Conservation (phyloP, 2,329 filamentous ascomycete genomes). For the Arthrobotrys conoides region DNA sequence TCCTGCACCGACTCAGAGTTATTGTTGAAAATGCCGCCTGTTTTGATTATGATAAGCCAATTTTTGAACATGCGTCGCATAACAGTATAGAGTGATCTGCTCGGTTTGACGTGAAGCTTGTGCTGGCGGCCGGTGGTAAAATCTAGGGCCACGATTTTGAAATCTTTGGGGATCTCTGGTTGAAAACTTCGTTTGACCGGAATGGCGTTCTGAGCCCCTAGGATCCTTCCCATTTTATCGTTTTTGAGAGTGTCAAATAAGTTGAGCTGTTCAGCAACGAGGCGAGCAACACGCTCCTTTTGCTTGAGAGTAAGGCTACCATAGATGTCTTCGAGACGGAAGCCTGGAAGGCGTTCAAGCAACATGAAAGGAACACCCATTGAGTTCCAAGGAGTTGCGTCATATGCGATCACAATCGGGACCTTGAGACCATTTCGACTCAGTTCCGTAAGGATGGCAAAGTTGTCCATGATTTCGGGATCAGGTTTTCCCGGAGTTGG, state of each 20-base stretch:
- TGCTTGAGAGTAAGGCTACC: slow-evolving; percentile 42
- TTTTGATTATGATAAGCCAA: slow-evolving; percentile 21
- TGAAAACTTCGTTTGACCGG: slow-evolving; percentile 19
- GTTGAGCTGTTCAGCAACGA: slow-evolving; percentile 38
- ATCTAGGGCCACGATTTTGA: slow-evolving; percentile 10
- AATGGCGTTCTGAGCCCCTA: neutral
- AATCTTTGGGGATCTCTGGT: slow-evolving; percentile 16
- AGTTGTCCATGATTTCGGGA: slow-evolving; percentile 43
- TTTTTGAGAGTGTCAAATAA: slow-evolving; percentile 18
- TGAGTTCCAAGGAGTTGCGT: slow-evolving; percentile 44
- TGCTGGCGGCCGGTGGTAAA: slow-evolving; percentile 27
- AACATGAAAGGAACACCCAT: slow-evolving; percentile 55
- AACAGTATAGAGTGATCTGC: slow-evolving; percentile 19
- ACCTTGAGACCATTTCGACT: slow-evolving; percentile 14
- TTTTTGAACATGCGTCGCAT: slow-evolving; percentile 49
- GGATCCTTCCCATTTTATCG: slow-evolving; percentile 20
- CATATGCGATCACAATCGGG: slow-evolving; percentile 46
- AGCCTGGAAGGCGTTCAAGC: slow-evolving; percentile 41
- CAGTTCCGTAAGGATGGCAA: slow-evolving; percentile 38
- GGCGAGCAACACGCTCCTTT: slow-evolving; percentile 47
- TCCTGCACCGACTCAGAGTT: neutral
- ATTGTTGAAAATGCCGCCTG: neutral
- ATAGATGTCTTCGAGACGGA: slow-evolving; percentile 58
- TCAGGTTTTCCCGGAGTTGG: slow-evolving; percentile 24
- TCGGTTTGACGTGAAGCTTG: slow-evolving; percentile 31